A percentile compares a stretch with the other conserved stretches of the same genome.
phyloP scores from a whole-genome alignment of 176 grass and related monocot genomes.

The Saccharum spontaneum region DNA sequence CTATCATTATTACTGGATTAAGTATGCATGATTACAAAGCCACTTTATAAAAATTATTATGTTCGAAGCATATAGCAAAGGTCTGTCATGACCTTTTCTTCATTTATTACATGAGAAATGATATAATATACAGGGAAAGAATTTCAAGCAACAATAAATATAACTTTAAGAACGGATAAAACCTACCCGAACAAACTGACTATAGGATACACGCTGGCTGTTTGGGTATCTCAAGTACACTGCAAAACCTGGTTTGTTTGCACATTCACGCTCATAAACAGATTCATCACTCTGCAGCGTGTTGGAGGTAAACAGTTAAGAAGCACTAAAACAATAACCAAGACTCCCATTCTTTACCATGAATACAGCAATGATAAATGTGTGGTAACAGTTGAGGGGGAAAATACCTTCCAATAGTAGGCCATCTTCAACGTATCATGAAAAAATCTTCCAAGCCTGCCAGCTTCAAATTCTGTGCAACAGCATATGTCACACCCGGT shows the following conservation, averaged over 20 bases:
- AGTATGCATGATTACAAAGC: neutral
- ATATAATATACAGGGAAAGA: conserved; percentile 5
- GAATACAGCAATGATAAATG: conserved; percentile 12
- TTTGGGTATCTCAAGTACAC: conserved; percentile 86
- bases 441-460: conserved; percentile 90
- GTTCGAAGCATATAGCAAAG: neutral
- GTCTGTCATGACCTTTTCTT: neutral
- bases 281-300: conserved; percentile 79
- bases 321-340: conserved; percentile 29
- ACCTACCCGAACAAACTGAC: conserved; percentile 80
- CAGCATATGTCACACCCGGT: no score
- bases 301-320: conserved; percentile 32
- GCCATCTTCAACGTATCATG: conserved; percentile 93
- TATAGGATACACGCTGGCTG: conserved; percentile 82
- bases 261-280: conserved; percentile 97
- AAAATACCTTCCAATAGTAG: conserved; percentile 95
- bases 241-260: conserved; percentile 91
- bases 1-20: neutral
- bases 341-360: conserved; percentile 1
- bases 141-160: conserved; percentile 2
- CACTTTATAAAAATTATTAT: neutral
- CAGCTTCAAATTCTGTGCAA: conserved; percentile 95
- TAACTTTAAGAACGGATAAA: conserved; percentile 42
- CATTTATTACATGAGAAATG: neutral
- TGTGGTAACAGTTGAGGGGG: neutral